Evolutionary conservation across 352 stramenopile species (phyloP).

Genomic region (Phytophthora pini): DNA sequence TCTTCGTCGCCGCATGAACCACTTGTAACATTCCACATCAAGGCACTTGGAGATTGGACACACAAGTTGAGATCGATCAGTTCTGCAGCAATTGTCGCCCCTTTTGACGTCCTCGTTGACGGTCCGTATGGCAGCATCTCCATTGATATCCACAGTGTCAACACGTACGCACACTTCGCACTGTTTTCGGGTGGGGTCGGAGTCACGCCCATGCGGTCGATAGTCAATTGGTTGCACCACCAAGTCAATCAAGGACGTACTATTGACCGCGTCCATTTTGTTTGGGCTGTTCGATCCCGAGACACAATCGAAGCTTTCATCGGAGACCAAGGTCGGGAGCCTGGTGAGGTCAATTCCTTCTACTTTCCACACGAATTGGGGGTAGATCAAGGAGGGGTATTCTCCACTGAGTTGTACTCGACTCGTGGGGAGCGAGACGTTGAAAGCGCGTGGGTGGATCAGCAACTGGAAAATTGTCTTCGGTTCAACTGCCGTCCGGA

Average conservation of each 20-base stretch:
- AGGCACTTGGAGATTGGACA: slow-evolving; percentile 61
- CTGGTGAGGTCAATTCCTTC: not conserved
- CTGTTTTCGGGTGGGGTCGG: slow-evolving; percentile 21
- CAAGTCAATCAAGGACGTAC: not conserved
- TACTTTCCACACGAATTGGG: slow-evolving; percentile 27
- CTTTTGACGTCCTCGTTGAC: slow-evolving; percentile 42
- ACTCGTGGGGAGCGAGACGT: slow-evolving; percentile 34
- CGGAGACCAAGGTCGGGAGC: not conserved
- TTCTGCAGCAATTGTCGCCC: not conserved
- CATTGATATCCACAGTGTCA: slow-evolving; percentile 8
- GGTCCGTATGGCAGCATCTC: slow-evolving; percentile 46
- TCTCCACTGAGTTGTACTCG: slow-evolving; percentile 45
- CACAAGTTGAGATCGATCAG: slow-evolving; percentile 31
- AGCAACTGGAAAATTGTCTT: slow-evolving; percentile 24
- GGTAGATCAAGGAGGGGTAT: slow-evolving; percentile 16
- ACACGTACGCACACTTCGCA: slow-evolving; percentile 13
- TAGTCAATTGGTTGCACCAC: slow-evolving; percentile 31
- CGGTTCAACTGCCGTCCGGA: slow-evolving; percentile 35
- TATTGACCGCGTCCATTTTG: slow-evolving; percentile 42
- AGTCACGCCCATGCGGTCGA: slow-evolving; percentile 21
- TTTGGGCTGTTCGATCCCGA: slow-evolving; percentile 47
- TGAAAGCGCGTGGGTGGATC: slow-evolving; percentile 26
- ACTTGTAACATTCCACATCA: slow-evolving; percentile 65
- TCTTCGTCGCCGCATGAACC: slow-evolving; percentile 66
- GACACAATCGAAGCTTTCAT: slow-evolving; percentile 34